phyloP scores from a whole-genome alignment of 2,329 filamentous ascomycete species.

The Sporothrix dimorphospora region DNA sequence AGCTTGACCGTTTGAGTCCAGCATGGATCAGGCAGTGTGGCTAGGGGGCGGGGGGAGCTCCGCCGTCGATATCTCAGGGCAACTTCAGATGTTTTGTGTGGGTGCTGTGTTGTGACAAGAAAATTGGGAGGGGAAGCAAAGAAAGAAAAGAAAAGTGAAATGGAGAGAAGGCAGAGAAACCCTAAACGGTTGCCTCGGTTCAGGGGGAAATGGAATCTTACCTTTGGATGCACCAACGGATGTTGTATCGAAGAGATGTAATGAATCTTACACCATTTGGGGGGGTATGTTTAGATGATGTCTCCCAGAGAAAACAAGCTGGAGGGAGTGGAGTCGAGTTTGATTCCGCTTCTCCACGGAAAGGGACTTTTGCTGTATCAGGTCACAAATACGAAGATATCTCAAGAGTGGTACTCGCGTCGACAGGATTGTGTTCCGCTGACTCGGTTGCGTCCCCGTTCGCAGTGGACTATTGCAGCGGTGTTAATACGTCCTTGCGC shows the following conservation, averaged over 20 bases:
- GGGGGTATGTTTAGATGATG: neutral
- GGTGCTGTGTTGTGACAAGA: neutral
- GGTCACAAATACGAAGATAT: neutral
- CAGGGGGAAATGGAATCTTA: slow-evolving; percentile 3
- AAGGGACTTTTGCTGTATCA: neutral
- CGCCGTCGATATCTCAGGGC: neutral
- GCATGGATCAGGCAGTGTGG: neutral
- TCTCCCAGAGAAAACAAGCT: neutral
- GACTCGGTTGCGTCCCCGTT: slow-evolving; percentile 13
- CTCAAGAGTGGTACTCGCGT: neutral
- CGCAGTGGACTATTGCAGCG: neutral
- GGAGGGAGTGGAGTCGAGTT: neutral
- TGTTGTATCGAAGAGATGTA: neutral
- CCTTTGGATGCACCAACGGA: slow-evolving; percentile 5
- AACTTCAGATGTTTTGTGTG: neutral
- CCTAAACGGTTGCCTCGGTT: neutral
- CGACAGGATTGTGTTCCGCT: slow-evolving; percentile 21
- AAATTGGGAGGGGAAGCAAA: neutral
- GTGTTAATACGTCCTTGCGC: neutral
- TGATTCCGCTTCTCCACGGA: neutral
- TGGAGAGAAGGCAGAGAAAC: neutral
- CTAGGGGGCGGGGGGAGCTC: neutral
- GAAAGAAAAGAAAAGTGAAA: neutral
- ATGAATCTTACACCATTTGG: neutral
- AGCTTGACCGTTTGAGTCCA: slow-evolving; percentile 8